Conservation (phyloP, 345 rosid species). For the Populus euphratica region DNA sequence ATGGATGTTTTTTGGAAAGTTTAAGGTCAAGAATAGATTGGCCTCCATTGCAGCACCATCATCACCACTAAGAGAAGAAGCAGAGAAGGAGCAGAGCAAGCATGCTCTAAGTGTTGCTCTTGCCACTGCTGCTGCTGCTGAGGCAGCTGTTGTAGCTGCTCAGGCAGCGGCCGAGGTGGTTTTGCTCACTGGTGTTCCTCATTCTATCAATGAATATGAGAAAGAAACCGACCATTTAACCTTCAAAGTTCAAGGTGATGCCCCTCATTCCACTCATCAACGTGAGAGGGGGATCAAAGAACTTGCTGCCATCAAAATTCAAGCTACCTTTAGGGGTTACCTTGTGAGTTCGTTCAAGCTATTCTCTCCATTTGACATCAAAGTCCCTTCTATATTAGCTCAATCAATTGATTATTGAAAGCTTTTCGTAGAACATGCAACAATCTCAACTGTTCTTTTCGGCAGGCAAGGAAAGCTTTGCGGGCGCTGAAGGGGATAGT, state of each 20-base stretch:
- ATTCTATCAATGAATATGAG: constrained; percentile 24
- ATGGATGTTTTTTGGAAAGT: constrained; percentile 66
- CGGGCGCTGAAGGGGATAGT: constrained; percentile 89
- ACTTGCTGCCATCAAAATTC: constrained; percentile 57
- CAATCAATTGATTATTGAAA: neutral
- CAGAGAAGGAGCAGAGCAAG: constrained; percentile 41
- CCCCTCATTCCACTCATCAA: constrained; percentile 7
- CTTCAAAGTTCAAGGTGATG: constrained; percentile 16
- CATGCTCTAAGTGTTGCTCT: constrained; percentile 44
- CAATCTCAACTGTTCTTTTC: neutral
- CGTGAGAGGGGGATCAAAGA: constrained; percentile 28
- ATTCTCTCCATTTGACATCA: neutral
- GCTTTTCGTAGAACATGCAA: neutral
- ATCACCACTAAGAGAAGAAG: constrained; percentile 27
- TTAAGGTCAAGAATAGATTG: constrained; percentile 38
- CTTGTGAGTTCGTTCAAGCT: constrained; percentile 51
- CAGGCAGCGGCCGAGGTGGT: constrained; percentile 49
- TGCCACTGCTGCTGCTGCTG: constrained; percentile 55
- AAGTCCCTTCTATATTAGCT: neutral
- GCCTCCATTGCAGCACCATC: constrained; percentile 50
- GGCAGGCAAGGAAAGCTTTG: constrained; percentile 85
- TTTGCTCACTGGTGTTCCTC: constrained; percentile 34
- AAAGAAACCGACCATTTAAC: constrained; percentile 23
- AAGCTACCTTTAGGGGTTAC: constrained; percentile 65
- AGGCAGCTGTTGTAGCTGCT: constrained; percentile 53